Base-by-base conservation (phyloP, 2,329 filamentous ascomycete genomes). In the Stemphylium beticola region DNA sequence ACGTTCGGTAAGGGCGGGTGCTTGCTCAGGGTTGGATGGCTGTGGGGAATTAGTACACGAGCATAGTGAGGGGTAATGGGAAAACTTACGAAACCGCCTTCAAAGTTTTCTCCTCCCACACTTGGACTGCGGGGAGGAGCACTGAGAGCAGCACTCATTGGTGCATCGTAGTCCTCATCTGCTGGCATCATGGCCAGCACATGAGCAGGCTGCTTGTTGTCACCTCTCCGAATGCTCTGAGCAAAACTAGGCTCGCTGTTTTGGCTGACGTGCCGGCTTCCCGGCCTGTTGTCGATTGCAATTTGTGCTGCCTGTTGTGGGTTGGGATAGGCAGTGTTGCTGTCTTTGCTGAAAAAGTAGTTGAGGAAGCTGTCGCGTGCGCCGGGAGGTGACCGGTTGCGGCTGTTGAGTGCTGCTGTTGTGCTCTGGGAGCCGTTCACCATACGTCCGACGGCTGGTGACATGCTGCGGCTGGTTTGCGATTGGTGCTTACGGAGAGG, bases 291-390 rank as follows among this genome's bases (percentile, higher is more conserved):
- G 26, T 74, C 71, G 31, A 75, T 57, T 32, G 64, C 69, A 53
- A 61, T 75, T 60, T 76, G 79, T 62, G 76, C 72, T 26, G 76
- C 73, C 76, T 77, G 74, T 58, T 75, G 74, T 55, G 66, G 71
- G 69, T 64, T 69, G 33, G 62, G 58, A 40, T 65, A 61, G 34
- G 80, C 70, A 55, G 81, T 76, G 34, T 85, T 82, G 41, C 91
- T 91, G 58, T 99, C 95, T 74, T 99, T 98, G 67, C 95, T 93
- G 69, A 99, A 99, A 78, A 99, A 99, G 77, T 99, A 99, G 77
- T 93, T 98, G 58, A 99, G 77, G 81, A 99, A 99, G 0, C 92
- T 96, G 77, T 99, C 95, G 58, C 88, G 86, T 36, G 91, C 86
- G 24, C 53, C 57, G 17, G 85, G 82, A 10, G 87, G 87, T 38